These are phyloP conservation scores for Monosporascus sp. DNA, from an alignment of 2,329 filamentous ascomycete species.

Conservation along the genomic window DNA sequence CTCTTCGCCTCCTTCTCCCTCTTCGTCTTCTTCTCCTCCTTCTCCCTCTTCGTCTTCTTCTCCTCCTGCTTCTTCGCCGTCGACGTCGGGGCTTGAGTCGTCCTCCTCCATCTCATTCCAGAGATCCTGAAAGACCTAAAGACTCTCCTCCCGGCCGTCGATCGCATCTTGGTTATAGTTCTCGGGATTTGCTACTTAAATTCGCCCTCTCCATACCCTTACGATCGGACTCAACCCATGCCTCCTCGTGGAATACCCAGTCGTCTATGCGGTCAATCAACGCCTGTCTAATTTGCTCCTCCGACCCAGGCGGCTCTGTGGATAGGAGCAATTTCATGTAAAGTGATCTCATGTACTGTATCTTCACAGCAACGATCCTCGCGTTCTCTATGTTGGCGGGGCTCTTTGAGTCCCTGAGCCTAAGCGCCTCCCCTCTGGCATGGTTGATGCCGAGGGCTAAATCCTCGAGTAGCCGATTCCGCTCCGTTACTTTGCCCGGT, in stretches of 20 bases:
- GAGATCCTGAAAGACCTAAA: no score
- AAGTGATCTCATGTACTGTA: constrained; percentile 7
- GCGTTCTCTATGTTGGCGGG: background rate
- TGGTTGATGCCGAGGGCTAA: no score
- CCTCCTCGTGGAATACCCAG: constrained; percentile 8
- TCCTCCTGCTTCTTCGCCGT: no score
- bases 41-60: no score
- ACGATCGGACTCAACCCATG: constrained; percentile 4
- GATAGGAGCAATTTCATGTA: constrained; percentile 5
- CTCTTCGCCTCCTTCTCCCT: background rate
- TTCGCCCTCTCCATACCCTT: background rate
- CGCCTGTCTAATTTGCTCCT: background rate
- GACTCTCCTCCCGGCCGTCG: no score
- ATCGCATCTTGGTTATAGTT: no score
- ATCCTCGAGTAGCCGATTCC: background rate
- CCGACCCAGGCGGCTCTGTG: background rate
- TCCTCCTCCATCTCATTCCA: background rate
- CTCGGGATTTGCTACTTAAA: background rate
- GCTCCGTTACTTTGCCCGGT: background rate
- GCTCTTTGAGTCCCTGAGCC: background rate
- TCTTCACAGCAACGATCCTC: background rate
- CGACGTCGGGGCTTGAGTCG: background rate
- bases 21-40: no score
- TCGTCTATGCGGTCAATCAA: constrained; percentile 8
- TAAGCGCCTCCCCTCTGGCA: no score